phyloP scores from a whole-genome alignment of 2,329 filamentous ascomycete genomes.

The Sporothrix phasma region DNA sequence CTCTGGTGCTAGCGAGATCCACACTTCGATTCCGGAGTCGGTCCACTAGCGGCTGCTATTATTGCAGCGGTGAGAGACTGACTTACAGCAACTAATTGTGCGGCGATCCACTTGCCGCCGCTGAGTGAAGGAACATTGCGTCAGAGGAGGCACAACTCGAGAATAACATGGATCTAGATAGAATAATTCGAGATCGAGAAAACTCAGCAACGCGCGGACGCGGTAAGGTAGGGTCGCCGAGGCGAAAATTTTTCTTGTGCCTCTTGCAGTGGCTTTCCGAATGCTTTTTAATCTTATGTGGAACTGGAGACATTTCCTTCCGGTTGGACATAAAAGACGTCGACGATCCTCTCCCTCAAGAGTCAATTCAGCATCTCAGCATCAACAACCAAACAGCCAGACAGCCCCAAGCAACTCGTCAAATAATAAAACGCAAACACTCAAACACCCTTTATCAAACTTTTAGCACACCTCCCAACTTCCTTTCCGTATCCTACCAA shows the following conservation, averaged over 20 bases:
- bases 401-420: too few relatives aligned
- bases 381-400: background rate
- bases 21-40: background rate
- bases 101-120: background rate
- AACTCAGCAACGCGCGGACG: background rate
- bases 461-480: background rate
- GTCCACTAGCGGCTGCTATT: background rate
- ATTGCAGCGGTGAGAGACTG: background rate
- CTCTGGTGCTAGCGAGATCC: background rate
- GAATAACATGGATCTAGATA: background rate
- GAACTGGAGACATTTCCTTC: background rate
- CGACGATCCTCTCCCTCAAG: background rate
- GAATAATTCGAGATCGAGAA: background rate
- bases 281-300: background rate
- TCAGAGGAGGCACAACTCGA: background rate
- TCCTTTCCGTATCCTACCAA: background rate
- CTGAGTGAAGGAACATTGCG: background rate
- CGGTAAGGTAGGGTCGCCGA: background rate
- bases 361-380: background rate
- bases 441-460: background rate
- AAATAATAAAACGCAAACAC: background rate
- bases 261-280: background rate
- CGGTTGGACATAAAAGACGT: background rate
- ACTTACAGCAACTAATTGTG: background rate
- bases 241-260: background rate